These are phyloP conservation scores for Anthracocystis setariae DNA, from an alignment of 1,284 basidiomycete species.

Conservation along the genomic window DNA sequence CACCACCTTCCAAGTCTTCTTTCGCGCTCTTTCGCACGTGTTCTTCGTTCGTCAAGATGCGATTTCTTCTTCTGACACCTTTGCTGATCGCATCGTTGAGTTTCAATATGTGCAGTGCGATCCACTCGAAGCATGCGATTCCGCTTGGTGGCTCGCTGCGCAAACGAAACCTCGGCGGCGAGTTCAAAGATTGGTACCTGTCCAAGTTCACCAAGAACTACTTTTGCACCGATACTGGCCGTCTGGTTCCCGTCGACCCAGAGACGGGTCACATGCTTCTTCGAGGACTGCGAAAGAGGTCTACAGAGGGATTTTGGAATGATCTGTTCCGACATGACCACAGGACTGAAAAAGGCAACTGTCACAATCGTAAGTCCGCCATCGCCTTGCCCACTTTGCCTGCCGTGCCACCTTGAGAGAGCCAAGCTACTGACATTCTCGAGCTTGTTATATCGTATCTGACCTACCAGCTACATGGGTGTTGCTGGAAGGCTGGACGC, in stretches of 20 bases:
- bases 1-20: not conserved
- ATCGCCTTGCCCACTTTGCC: not conserved
- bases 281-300: slow-evolving; percentile 21
- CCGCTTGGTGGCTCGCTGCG: slow-evolving; percentile 2
- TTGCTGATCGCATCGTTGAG: not conserved
- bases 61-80: not conserved
- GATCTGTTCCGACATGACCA: slow-evolving; percentile 10
- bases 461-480: slow-evolving; percentile 32
- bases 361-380: slow-evolving; percentile 28
- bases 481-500: slow-evolving; percentile 25
- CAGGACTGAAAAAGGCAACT: slow-evolving; percentile 23
- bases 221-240: slow-evolving; percentile 30
- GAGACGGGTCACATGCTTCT: slow-evolving; percentile 38
- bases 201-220: slow-evolving; percentile 31
- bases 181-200: slow-evolving; percentile 40
- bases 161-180: slow-evolving; percentile 35
- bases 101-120: not conserved
- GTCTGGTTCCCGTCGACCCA: slow-evolving; percentile 43
- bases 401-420: not conserved
- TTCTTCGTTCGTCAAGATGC: no score
- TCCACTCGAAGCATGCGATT: slow-evolving; percentile 5
- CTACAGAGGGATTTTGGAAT: slow-evolving; percentile 8
- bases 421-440: not conserved
- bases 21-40: not conserved
- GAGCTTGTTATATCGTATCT: not conserved